These are phyloP conservation scores for Apodospora peruviana DNA, from an alignment of 495 filamentous ascomycete genomes.

Conservation along the genomic window DNA sequence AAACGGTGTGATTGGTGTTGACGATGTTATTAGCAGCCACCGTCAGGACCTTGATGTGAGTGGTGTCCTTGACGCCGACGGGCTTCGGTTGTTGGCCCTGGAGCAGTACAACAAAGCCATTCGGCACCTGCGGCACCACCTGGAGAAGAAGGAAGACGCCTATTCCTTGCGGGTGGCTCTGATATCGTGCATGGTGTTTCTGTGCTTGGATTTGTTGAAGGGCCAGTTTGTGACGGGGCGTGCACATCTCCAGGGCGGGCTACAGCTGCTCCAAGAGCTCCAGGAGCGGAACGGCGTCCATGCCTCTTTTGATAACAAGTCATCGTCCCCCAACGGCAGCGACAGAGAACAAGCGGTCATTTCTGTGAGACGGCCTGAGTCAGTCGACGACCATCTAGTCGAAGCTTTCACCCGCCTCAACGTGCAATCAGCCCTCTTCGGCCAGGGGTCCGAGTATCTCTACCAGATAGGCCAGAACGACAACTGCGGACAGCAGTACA, in stretches of 20 bases:
- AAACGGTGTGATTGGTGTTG: no score
- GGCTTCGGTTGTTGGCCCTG: constrained; percentile 29
- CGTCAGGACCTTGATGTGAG: neutral
- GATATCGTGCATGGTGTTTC: constrained; percentile 52
- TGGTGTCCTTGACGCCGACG: constrained; percentile 13
- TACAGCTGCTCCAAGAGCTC: constrained; percentile 25
- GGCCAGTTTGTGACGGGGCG: constrained; percentile 37
- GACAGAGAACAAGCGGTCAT: no score
- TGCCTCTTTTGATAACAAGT: no score
- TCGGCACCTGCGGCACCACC: constrained; percentile 26
- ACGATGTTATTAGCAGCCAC: neutral
- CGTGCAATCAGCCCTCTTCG: no score
- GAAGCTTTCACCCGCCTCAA: no score
- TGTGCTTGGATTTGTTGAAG: constrained; percentile 50
- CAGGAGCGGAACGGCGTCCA: no score
- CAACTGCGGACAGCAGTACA: no score
- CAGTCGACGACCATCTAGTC: no score
- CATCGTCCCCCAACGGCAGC: no score
- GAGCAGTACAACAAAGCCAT: constrained; percentile 45
- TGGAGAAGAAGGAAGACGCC: constrained; percentile 13
- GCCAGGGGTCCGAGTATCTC: no score
- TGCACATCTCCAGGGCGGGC: constrained; percentile 42
- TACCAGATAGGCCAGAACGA: no score
- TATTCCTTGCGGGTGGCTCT: constrained; percentile 40
- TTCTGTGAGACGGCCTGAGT: no score